These are phyloP conservation scores for Oryza punctata DNA, from an alignment of 176 grass and related monocot genomes.

Conservation along the genomic window DNA sequence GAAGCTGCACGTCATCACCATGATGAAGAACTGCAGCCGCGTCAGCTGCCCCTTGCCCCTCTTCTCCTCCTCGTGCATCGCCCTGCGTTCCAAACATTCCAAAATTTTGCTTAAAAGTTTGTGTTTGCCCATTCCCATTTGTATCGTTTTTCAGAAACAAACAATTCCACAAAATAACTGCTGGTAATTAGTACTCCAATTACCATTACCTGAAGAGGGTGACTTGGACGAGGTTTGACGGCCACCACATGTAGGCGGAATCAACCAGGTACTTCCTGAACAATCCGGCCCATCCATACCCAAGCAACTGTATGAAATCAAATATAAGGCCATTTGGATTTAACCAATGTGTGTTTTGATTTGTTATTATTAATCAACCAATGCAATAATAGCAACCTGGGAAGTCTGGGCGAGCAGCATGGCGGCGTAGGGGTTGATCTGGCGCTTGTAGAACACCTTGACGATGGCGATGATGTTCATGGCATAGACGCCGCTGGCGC, in stretches of 20 bases:
- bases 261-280: slow-evolving; percentile 79
- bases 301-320: not conserved
- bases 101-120: not conserved
- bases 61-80: slow-evolving; percentile 79
- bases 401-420: slow-evolving; percentile 68
- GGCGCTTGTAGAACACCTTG: slow-evolving; percentile 74
- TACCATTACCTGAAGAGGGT: slow-evolving; percentile 67
- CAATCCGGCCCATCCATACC: slow-evolving; percentile 84
- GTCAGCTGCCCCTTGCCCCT: slow-evolving; percentile 53
- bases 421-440: slow-evolving; percentile 60
- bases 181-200: no score
- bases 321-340: not conserved
- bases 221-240: slow-evolving; percentile 67
- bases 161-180: no score
- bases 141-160: no score
- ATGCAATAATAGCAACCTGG: slow-evolving; percentile 27
- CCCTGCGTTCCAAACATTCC: slow-evolving; percentile 36
- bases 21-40: slow-evolving; percentile 77
- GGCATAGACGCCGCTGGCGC: slow-evolving; percentile 56
- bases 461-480: slow-evolving; percentile 80
- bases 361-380: not conserved
- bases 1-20: slow-evolving; percentile 54
- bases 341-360: no score
- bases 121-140: no score
- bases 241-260: slow-evolving; percentile 97